A percentile compares a stretch with the other conserved stretches of the same genome.
Evolutionary conservation across 2,329 filamentous ascomycete species (phyloP).

Genomic region (Nemania abortiva): DNA sequence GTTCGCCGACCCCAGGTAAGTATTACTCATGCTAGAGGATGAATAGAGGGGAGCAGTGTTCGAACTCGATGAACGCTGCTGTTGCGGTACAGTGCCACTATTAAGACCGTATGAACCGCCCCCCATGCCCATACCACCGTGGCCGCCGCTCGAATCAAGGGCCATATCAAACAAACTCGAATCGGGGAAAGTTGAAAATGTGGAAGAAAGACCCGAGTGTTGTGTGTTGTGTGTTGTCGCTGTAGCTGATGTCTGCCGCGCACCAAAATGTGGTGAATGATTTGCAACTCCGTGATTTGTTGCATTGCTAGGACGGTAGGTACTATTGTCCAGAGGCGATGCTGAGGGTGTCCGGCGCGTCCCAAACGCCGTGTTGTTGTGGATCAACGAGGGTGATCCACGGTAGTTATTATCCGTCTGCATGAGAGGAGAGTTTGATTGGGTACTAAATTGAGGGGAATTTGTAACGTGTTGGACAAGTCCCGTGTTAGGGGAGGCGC

Average conservation of each 20-base stretch:
- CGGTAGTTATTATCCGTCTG: conserved; percentile 50
- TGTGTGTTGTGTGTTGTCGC: conserved; percentile 47
- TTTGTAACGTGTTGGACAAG: conserved; percentile 52
- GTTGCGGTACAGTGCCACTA: conserved; percentile 43
- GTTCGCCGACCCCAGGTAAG: conserved; percentile 43
- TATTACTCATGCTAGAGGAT: conserved; percentile 46
- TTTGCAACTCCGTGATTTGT: conserved; percentile 46
- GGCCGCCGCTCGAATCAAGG: conserved; percentile 46
- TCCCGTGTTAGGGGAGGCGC: conserved; percentile 47
- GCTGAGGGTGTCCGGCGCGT: conserved; percentile 50
- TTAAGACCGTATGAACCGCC: conserved; percentile 46
- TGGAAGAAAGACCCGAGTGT: conserved; percentile 47
- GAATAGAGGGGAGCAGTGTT: conserved; percentile 47
- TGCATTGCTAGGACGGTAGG: conserved; percentile 46
- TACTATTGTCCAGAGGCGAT: conserved; percentile 49
- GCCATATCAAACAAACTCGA: conserved; percentile 49
- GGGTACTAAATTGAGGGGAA: conserved; percentile 51
- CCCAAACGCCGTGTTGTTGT: conserved; percentile 47
- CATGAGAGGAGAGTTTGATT: conserved; percentile 52
- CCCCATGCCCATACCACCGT: conserved; percentile 45
- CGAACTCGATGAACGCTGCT: conserved; percentile 47
- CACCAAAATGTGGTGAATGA: conserved; percentile 50
- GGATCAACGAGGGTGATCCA: conserved; percentile 50
- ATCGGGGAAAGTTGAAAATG: conserved; percentile 48
- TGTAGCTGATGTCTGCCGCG: conserved; percentile 47